Conservation (phyloP, 768 basidiomycete species). For the Gyrodon lividus region DNA sequence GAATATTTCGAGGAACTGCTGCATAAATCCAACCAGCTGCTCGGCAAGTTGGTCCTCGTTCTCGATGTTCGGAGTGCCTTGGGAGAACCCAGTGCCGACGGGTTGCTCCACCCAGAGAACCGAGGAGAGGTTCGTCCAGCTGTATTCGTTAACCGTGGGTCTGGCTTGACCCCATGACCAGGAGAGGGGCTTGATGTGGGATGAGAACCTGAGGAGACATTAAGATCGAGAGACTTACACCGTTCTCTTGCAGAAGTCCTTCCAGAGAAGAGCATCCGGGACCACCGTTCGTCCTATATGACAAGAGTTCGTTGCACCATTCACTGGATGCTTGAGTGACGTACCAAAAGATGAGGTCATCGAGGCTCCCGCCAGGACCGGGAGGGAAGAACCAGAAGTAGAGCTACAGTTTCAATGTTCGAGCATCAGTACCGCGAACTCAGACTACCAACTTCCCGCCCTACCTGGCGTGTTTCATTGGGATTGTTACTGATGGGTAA, state of each 20-base stretch:
- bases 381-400: constrained; percentile 89
- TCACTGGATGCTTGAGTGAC: neutral
- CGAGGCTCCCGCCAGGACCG: constrained; percentile 64
- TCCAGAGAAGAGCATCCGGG: constrained; percentile 77
- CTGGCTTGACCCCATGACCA: constrained; percentile 65
- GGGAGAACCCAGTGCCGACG: constrained; percentile 76
- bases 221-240: constrained; percentile 41
- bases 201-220: constrained; percentile 19
- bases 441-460: neutral
- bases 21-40: constrained; percentile 56
- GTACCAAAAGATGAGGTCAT: constrained; percentile 77
- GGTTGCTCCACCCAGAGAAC: constrained; percentile 78
- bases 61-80: constrained; percentile 61
- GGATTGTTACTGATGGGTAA: constrained; percentile 61
- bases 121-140: constrained; percentile 80
- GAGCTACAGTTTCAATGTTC: constrained; percentile 38
- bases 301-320: neutral
- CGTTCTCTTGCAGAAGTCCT: constrained; percentile 73
- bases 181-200: constrained; percentile 52
- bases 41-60: constrained; percentile 59
- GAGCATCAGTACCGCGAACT: neutral
- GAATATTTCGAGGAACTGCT: constrained; percentile 77
- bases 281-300: constrained; percentile 74
- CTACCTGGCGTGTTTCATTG: constrained; percentile 68
- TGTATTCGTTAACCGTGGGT: constrained; percentile 61